Base-by-base conservation (phyloP, 73 alveolate species). In the Symbiodinium pilosum region DNA sequence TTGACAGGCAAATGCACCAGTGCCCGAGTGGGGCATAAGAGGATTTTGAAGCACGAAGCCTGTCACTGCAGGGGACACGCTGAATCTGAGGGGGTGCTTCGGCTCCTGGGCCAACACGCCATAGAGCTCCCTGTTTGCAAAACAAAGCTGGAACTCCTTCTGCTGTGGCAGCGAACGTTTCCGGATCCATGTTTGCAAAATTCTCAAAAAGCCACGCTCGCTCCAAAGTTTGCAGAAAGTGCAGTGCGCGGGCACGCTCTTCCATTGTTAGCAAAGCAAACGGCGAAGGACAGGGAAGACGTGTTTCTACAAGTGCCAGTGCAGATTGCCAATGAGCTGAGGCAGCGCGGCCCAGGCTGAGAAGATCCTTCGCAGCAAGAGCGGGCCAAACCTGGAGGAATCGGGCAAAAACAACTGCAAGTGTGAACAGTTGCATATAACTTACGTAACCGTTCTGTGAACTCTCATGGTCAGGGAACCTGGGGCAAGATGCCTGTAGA, bases 41-140 rank as follows among this genome's bases (percentile, higher is more conserved):
- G 81, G 81, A 1, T 1, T 18, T 64, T 11, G 38, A 0, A 28
- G 32, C 30, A 38, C 81, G 34, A 64, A 24, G 75, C 73, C 75
- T 16, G 88, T 20, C 20, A 32, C 34, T 21, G 51, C 88, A 38
- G 39, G 84, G 89, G 42, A 43, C 97, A 30, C 97, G 88, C 54
- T n/a, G 39, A 51, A 91, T 34, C 32, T 86, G 75, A 1, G 97
- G 97, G 6, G 97, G 97, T 43, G 51, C 89, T 68, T 91, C 97
- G 3, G 97, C 71, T 85, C 97, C 97, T 2, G 97, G 97, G 41
- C 97, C 97, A 85, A 91, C 34, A 77, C 97, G 56, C 97, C 97
- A 91, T 26, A 18, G 28, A 34, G 84, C 97, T 64, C 81, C 81
- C 30, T 64, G 81, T n/a, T 64, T 64, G 81, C 81, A 32, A 64